Evolutionary conservation across 2,329 filamentous ascomycete species (phyloP).

Genomic region (Aspergillus alliaceus): DNA sequence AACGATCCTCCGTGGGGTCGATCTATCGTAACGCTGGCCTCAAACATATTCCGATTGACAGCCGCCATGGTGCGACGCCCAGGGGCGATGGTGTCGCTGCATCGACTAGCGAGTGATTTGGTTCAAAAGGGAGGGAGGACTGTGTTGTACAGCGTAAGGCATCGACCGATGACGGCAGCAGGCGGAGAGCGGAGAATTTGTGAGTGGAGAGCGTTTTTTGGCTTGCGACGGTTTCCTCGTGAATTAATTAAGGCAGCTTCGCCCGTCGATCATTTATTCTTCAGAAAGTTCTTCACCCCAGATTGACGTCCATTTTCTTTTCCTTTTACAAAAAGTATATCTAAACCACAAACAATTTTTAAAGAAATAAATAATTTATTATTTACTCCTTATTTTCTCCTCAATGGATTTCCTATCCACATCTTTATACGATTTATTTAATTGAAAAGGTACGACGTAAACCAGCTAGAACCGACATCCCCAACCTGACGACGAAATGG

Average conservation of each 20-base stretch:
- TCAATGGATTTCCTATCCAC: too few species aligned
- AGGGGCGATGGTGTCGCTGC: conserved; percentile 23
- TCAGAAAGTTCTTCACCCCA: too few species aligned
- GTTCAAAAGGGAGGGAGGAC: not conserved
- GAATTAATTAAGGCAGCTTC: not conserved
- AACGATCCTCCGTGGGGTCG: conserved; percentile 31
- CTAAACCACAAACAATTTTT: too few species aligned
- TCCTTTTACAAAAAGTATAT: too few species aligned
- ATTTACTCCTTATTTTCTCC: too few species aligned
- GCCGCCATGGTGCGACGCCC: conserved; percentile 41
- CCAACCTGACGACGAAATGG: not conserved
- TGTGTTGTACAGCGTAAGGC: conserved; percentile 4
- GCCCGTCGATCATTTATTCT: not conserved
- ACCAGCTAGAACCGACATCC: too few species aligned
- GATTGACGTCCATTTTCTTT: too few species aligned
- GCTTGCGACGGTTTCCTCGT: not conserved
- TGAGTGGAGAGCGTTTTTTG: conserved; percentile 1
- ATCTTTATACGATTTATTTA: too few species aligned
- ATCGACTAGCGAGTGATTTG: conserved; percentile 24
- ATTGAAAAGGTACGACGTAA: too few species aligned
- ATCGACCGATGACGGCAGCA: conserved; percentile 10
- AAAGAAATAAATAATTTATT: too few species aligned
- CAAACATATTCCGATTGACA: conserved; percentile 46
- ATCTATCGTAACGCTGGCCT: conserved; percentile 33
- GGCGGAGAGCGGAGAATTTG: conserved; percentile 7